phyloP scores from a whole-genome alignment of 2,329 filamentous ascomycete species.

The Mycosphaerella arachidis region DNA sequence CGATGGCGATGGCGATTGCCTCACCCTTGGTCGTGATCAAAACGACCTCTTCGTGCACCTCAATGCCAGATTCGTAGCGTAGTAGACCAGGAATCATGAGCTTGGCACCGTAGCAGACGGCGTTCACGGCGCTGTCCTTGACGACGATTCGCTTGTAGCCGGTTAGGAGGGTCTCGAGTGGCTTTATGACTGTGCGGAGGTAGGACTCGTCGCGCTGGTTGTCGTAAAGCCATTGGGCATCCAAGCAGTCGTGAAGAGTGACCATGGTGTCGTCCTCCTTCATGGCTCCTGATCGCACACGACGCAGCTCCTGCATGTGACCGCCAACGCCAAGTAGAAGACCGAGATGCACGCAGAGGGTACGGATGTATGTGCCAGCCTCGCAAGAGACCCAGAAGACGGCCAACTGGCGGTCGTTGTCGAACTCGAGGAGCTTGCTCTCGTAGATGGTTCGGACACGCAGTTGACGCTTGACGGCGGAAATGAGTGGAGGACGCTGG shows the following conservation, averaged over 20 bases:
- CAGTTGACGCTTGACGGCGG: conserved; percentile 96
- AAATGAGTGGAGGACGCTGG: conserved; percentile 94
- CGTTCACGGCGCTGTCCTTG: conserved; percentile 94
- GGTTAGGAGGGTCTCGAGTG: conserved; percentile 85
- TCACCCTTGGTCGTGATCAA: conserved; percentile 99
- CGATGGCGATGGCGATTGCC: conserved; percentile 92
- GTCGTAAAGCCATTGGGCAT: conserved; percentile 94
- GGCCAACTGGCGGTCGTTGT: conserved; percentile 94
- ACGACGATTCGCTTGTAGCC: conserved; percentile 96
- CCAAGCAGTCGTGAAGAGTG: conserved; percentile 89
- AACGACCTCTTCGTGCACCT: conserved; percentile 93
- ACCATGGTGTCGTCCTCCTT: conserved; percentile 84
- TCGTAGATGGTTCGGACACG: conserved; percentile 98
- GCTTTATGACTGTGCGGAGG: conserved; percentile 83
- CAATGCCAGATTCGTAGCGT: conserved; percentile 85
- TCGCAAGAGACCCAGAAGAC: conserved; percentile 99
- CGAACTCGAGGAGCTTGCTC: conserved; percentile 91
- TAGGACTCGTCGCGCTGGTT: conserved; percentile 94
- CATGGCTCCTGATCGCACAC: conserved; percentile 93
- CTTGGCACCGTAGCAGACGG: conserved; percentile 97
- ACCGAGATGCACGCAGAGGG: conserved; percentile 90
- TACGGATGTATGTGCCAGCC: conserved; percentile 97
- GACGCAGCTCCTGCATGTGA: conserved; percentile 96
- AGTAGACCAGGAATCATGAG: conserved; percentile 96
- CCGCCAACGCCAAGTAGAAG: conserved; percentile 75